These are phyloP conservation scores for Acorus calamus DNA, from an alignment of 106 monocot species.

Conservation along the genomic window DNA sequence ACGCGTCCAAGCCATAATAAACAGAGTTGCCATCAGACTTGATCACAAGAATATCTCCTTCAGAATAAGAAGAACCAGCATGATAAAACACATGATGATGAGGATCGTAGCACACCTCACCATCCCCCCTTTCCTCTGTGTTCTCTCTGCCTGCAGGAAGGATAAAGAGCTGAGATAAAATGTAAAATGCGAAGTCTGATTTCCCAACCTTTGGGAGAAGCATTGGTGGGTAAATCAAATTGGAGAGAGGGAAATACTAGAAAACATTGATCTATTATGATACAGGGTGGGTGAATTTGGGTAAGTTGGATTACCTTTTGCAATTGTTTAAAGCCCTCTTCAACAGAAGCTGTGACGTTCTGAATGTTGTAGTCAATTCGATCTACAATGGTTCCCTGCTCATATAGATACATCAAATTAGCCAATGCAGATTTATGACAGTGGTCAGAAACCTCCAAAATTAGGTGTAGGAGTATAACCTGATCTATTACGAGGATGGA, in stretches of 20 bases:
- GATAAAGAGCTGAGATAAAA: too few species aligned
- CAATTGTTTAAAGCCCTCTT: constrained; percentile 83
- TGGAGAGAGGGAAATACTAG: too few species aligned
- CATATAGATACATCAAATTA: background rate
- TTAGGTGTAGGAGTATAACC: constrained; percentile 15
- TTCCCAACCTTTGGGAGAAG: too few species aligned
- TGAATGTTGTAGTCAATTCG: constrained; percentile 91
- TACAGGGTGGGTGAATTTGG: background rate
- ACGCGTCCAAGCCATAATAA: too few species aligned
- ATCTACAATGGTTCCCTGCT: constrained; percentile 89
- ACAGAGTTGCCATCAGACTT: too few species aligned
- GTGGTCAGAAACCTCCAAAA: background rate
- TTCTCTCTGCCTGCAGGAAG: constrained; percentile 63
- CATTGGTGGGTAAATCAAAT: too few species aligned
- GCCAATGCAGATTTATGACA: too few species aligned
- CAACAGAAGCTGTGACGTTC: constrained; percentile 80
- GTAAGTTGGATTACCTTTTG: constrained; percentile 59
- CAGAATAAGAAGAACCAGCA: constrained; percentile 69
- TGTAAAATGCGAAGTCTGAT: too few species aligned
- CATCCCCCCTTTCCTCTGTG: constrained; percentile 79
- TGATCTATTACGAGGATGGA: constrained; percentile 95
- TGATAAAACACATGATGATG: constrained; percentile 65
- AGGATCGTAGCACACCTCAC: constrained; percentile 78
- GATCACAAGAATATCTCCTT: constrained; percentile 58
- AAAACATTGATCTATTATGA: too few species aligned